Conservation (phyloP, 2,329 filamentous ascomycete species). For the Sclerotiophoma versabilis region DNA sequence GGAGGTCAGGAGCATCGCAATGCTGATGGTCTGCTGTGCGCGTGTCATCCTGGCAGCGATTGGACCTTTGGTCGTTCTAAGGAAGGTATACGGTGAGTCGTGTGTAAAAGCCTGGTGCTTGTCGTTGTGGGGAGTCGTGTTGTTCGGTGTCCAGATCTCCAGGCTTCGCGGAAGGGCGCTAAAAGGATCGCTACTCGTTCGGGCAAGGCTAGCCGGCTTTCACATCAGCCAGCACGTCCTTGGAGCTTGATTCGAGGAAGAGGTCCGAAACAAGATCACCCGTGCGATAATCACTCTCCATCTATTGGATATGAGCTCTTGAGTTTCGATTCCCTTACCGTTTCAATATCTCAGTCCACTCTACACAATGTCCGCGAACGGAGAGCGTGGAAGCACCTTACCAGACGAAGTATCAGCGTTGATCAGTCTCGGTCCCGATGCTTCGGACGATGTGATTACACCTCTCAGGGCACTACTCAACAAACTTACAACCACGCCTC, state of each 20-base stretch:
- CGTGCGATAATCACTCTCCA: neutral
- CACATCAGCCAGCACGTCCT: slow-evolving; percentile 18
- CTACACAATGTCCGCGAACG: slow-evolving; percentile 2
- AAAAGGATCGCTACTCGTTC: slow-evolving; percentile 30
- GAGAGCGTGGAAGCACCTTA: neutral
- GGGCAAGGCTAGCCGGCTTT: slow-evolving; percentile 27
- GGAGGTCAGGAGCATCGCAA: slow-evolving; percentile 85
- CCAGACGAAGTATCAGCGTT: slow-evolving; percentile 5
- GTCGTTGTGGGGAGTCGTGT: slow-evolving; percentile 26
- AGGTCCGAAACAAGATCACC: neutral
- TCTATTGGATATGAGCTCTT: neutral
- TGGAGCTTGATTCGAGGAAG: slow-evolving; percentile 1
- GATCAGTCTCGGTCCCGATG: neutral
- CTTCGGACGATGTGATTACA: neutral
- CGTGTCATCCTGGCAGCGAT: slow-evolving; percentile 76
- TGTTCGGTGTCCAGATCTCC: slow-evolving; percentile 36
- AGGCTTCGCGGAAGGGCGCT: slow-evolving; percentile 27
- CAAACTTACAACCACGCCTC: slow-evolving; percentile 2
- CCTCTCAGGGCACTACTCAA: slow-evolving; percentile 2
- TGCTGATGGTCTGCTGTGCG: slow-evolving; percentile 89
- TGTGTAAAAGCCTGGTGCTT: slow-evolving; percentile 13
- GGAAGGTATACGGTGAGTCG: slow-evolving; percentile 32
- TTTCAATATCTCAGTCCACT: neutral
- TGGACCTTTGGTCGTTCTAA: slow-evolving; percentile 12
- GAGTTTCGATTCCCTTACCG: neutral